Evolutionary conservation across 2,329 filamentous ascomycete genomes (phyloP).

Genomic region (Anisogramma anomala): DNA sequence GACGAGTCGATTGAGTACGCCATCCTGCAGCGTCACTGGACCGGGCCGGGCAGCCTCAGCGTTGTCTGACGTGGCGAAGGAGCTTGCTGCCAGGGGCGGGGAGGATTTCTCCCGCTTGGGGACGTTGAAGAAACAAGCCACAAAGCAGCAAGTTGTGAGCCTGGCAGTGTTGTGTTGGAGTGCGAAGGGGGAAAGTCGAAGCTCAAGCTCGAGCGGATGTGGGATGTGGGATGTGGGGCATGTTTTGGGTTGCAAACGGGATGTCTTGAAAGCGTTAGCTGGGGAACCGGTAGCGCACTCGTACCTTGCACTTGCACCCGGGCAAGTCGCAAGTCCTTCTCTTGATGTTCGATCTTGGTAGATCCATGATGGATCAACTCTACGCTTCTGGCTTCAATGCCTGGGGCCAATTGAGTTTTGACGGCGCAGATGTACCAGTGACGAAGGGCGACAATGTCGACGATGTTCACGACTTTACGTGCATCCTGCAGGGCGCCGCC

Average conservation of each 20-base stretch:
- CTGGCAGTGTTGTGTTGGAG: no score
- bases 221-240: neutral
- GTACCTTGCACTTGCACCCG: neutral
- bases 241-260: neutral
- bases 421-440: no score
- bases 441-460: no score
- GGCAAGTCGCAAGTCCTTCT: neutral
- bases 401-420: slow-evolving; percentile 42
- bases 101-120: no score
- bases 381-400: slow-evolving; percentile 48
- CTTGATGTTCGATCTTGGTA: neutral
- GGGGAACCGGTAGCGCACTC: neutral
- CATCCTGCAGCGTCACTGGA: slow-evolving; percentile 7
- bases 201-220: no score
- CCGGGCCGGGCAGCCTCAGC: neutral
- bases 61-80: no score
- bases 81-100: no score
- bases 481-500: slow-evolving; percentile 26
- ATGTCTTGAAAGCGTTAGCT: neutral
- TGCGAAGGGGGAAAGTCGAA: neutral
- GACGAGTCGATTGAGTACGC: slow-evolving; percentile 11
- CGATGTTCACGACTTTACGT: slow-evolving; percentile 35
- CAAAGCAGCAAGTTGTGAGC: no score
- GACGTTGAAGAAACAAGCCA: no score
- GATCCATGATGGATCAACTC: slow-evolving; percentile 30